A percentile compares a stretch with the other conserved stretches of the same genome.
Conservation (phyloP, 805 yeast species). For the Kazachstania psychrophila region DNA sequence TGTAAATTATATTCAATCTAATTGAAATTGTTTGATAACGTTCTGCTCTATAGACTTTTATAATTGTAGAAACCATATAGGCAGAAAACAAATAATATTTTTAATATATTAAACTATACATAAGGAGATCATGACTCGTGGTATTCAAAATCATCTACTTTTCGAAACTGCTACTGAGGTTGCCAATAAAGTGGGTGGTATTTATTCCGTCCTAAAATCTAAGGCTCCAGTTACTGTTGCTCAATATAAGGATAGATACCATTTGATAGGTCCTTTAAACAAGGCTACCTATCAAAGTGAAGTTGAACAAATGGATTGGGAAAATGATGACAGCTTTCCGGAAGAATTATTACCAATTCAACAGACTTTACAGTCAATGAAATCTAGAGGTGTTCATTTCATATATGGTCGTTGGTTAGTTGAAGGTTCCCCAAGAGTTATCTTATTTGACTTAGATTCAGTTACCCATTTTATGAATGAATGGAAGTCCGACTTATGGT, state of each 20-base stretch:
- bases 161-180: slow-evolving; percentile 97
- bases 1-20: no score
- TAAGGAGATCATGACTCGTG: slow-evolving; percentile 71
- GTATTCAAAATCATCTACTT: slow-evolving; percentile 74
- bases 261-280: slow-evolving; percentile 79
- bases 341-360: slow-evolving; percentile 23
- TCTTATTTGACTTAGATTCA: slow-evolving; percentile 76
- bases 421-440: slow-evolving; percentile 93
- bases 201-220: slow-evolving; percentile 90
- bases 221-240: slow-evolving; percentile 95
- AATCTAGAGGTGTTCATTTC: slow-evolving; percentile 68
- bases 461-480: slow-evolving; percentile 66
- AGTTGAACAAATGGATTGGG: slow-evolving; percentile 64
- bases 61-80: no score
- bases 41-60: no score
- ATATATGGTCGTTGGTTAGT: slow-evolving; percentile 93
- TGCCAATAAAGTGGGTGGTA: slow-evolving; percentile 96
- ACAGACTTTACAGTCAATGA: slow-evolving; percentile 64
- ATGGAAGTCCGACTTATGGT: slow-evolving; percentile 94
- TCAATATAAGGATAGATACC: slow-evolving; percentile 81
- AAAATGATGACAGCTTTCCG: slow-evolving; percentile 34
- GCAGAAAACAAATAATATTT: no score
- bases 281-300: slow-evolving; percentile 65
- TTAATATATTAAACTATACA: no score
- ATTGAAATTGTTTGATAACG: no score